These are phyloP conservation scores for Lentinula edodes DNA, from an alignment of 768 basidiomycete genomes.

Conservation along the genomic window DNA sequence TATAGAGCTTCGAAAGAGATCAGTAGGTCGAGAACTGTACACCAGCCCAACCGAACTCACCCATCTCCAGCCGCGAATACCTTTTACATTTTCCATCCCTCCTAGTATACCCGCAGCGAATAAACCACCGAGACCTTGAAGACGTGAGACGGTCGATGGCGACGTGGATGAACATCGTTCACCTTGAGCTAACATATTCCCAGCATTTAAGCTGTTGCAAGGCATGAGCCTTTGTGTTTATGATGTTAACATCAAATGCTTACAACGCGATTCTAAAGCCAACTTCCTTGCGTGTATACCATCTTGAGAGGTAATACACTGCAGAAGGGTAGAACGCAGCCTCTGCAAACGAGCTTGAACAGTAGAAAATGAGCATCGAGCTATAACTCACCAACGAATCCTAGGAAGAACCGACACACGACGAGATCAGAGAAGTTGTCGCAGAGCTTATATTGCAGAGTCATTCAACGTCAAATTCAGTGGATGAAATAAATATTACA, in stretches of 20 bases:
- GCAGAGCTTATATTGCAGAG: constrained; percentile 6
- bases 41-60: constrained; percentile 6
- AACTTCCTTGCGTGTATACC: constrained; percentile 35
- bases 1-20: constrained; percentile 16
- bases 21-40: background rate
- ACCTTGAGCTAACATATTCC: constrained; percentile 27
- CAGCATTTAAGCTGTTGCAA: constrained; percentile 7
- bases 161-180: background rate
- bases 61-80: constrained; percentile 34
- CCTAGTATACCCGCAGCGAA: constrained; percentile 38
- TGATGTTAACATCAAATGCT: constrained; percentile 27
- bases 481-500: constrained; percentile 9
- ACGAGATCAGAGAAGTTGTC: constrained; percentile 21
- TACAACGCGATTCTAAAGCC: constrained; percentile 29
- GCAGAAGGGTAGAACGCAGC: constrained; percentile 23
- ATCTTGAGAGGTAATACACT: constrained; percentile 27
- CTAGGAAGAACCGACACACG: constrained; percentile 32
- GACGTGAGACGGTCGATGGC: background rate
- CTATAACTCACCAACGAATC: constrained; percentile 24
- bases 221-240: constrained; percentile 18
- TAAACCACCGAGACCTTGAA: constrained; percentile 17
- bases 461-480: background rate
- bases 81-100: constrained; percentile 33
- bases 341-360: constrained; percentile 3
- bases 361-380: background rate